Percentiles rank a stretch among this genome's conserved stretches.
Conservation (phyloP, 75 land plant species). For the Pinus albicaulis region DNA sequence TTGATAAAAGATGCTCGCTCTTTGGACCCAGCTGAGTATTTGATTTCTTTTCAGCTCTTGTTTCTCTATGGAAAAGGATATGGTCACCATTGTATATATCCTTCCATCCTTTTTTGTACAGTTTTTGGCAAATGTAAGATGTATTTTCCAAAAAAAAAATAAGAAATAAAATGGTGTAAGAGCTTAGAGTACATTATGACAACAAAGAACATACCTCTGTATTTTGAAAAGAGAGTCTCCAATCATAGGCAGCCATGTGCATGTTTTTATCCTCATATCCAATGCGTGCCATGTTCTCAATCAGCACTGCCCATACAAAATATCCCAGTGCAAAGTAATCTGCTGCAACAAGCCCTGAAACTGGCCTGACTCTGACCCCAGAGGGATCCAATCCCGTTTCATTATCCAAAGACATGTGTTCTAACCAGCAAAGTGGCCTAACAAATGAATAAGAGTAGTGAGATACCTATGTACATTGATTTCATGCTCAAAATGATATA, state of each 20-base stretch:
- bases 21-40: too few species aligned
- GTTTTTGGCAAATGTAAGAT: too few species aligned
- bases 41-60: too few species aligned
- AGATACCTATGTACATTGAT: not conserved
- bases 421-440: slow-evolving; percentile 86
- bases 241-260: slow-evolving; percentile 86
- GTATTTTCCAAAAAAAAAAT: too few species aligned
- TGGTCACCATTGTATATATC: too few species aligned
- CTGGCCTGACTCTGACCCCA: slow-evolving; percentile 71
- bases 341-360: slow-evolving; percentile 84
- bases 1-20: too few species aligned
- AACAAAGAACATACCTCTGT: slow-evolving; percentile 58
- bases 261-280: slow-evolving; percentile 79
- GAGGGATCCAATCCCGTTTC: slow-evolving; percentile 79
- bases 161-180: not conserved
- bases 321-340: slow-evolving; percentile 85
- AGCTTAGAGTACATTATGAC: not conserved
- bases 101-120: too few species aligned
- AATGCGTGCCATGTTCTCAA: slow-evolving; percentile 72
- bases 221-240: slow-evolving; percentile 83
- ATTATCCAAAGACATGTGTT: slow-evolving; percentile 75
- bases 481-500: too few species aligned
- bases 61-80: too few species aligned
- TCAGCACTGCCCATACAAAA: slow-evolving; percentile 87
- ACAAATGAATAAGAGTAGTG: not conserved